These are phyloP conservation scores for Hanseniaspora lindneri DNA, from an alignment of 805 yeast genomes.

Conservation along the genomic window DNA sequence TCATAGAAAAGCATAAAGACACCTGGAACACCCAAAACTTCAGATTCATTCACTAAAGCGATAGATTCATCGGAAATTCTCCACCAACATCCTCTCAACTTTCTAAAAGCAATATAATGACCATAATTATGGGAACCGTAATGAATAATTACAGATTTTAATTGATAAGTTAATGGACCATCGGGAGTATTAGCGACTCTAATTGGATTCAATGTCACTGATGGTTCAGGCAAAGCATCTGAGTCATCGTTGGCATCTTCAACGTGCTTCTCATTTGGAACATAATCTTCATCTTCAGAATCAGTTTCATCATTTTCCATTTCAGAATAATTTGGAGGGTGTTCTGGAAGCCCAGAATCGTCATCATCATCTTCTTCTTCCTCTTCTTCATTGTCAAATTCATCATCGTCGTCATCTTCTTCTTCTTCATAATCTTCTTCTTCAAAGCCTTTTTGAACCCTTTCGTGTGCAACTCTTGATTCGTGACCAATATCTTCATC, in stretches of 20 bases:
- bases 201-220: constrained; percentile 15
- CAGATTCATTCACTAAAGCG: constrained; percentile 63
- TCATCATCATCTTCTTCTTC: constrained; percentile 29
- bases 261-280: constrained; percentile 13
- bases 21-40: constrained; percentile 72
- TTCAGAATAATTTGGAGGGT: constrained; percentile 12
- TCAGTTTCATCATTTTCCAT: constrained; percentile 12
- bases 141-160: constrained; percentile 81
- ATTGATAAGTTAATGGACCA: constrained; percentile 47
- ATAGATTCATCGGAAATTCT: constrained; percentile 85
- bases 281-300: constrained; percentile 16
- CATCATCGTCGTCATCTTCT: constrained; percentile 15
- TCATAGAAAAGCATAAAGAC: constrained; percentile 91
- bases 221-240: constrained; percentile 16
- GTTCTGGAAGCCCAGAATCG: constrained; percentile 17
- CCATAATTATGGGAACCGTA: constrained; percentile 95
- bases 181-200: constrained; percentile 25
- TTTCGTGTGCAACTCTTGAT: constrained; percentile 20
- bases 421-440: constrained; percentile 24
- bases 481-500: constrained; percentile 24
- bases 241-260: constrained; percentile 17
- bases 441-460: constrained; percentile 26
- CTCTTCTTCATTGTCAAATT: too few relatives aligned
- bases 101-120: constrained; percentile 86
- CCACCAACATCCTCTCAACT: constrained; percentile 84